Evolutionary conservation across 371 early-diverging fungal species (phyloP), one percentile per base, ranked within the genome.

Genomic region (Rhizomucor pusillus): DNA sequence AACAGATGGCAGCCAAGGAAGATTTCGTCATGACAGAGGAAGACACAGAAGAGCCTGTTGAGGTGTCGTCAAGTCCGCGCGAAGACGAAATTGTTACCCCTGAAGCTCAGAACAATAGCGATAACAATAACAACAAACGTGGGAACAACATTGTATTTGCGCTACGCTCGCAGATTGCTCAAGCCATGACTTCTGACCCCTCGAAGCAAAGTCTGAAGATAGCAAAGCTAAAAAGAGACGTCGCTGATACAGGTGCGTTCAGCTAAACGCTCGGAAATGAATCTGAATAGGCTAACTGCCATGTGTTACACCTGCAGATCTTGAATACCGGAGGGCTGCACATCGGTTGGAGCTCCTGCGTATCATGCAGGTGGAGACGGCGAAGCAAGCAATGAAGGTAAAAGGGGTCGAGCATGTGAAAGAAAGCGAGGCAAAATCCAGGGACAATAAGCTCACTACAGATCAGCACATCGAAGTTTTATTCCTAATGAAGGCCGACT

Each of bases 191-290:
- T 13, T 57, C 60, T n/a, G 55, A 39, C 33, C n/a, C 43, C 2
- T 41, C 41, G 16, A 41, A 19, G 11, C 19, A 14, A 12, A 67
- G 57, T 10, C 52, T 62, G 7, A 56, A 66, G 43, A 43, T 70
- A 14, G 73, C 67, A 39, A 79, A 75, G 62, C 50, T 73, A 44
- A 82, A 74, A 53, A 73, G 79, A 18, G 83, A 82, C 33, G 72
- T 82, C 45, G 54, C 61, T 18, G 83, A 82, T 3, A 41, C 41
- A 16, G 41, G 41, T 41, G 12, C 5, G 5, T 14, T 29, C 5
- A 41, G 41, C 3, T 16, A 41, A 3, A 41, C n/a, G n/a, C n/a
- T 3, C 14, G 41, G 19, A 19, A 14, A 19, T 3, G 3, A 3
- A 3, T 16, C 14, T 41, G 5, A 41, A 41, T 14, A 16, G 41